phyloP scores from a whole-genome alignment of 768 basidiomycete species.

The Coprinopsis cinerea region DNA sequence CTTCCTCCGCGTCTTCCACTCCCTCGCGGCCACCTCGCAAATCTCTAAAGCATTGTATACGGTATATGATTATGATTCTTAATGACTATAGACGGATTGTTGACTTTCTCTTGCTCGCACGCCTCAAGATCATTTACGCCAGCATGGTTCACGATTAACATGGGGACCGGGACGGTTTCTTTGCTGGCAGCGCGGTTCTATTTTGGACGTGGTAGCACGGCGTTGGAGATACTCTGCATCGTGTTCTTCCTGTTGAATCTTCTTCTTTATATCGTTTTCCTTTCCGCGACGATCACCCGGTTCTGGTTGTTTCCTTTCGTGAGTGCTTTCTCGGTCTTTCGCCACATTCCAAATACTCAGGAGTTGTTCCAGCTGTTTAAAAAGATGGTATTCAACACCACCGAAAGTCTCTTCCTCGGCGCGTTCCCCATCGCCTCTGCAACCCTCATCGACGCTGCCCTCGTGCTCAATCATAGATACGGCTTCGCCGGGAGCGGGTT shows the following conservation, averaged over 20 bases:
- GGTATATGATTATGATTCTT: slow-evolving; percentile 3
- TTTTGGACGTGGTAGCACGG: slow-evolving; percentile 35
- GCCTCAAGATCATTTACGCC: slow-evolving; percentile 13
- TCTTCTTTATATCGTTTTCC: slow-evolving; percentile 46
- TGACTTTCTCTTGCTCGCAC: not conserved
- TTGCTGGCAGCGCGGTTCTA: slow-evolving; percentile 53
- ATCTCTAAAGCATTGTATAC: slow-evolving; percentile 9
- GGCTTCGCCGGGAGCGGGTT: slow-evolving; percentile 46
- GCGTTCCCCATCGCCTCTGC: slow-evolving; percentile 53
- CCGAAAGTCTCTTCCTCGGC: slow-evolving; percentile 36
- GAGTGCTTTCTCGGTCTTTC: not conserved
- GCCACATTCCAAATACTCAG: not conserved
- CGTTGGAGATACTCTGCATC: slow-evolving; percentile 25
- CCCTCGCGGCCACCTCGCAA: slow-evolving; percentile 2
- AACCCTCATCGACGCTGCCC: slow-evolving; percentile 48
- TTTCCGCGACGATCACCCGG: slow-evolving; percentile 36
- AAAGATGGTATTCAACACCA: slow-evolving; percentile 37
- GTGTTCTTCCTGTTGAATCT: slow-evolving; percentile 56
- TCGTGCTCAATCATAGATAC: slow-evolving; percentile 37
- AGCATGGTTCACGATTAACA: slow-evolving; percentile 16
- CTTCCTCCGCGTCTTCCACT: not conserved
- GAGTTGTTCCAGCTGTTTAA: slow-evolving; percentile 23
- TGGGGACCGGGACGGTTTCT: slow-evolving; percentile 44
- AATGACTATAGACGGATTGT: not conserved
- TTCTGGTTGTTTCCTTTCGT: slow-evolving; percentile 44